phyloP scores from a whole-genome alignment of 805 yeast genomes.

The Saccharomyces eubayanus region DNA sequence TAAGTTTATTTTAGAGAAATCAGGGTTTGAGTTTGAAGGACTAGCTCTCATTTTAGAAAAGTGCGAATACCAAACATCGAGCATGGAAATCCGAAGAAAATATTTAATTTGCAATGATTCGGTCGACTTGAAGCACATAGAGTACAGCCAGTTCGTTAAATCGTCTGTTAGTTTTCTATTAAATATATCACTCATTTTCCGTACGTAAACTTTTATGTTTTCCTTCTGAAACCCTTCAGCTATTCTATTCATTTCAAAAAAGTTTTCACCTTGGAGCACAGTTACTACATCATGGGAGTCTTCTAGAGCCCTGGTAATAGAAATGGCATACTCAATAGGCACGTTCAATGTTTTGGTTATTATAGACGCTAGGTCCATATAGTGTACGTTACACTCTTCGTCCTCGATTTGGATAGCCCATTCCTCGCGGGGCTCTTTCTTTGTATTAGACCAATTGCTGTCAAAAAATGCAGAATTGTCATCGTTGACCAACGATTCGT shows the following conservation, averaged over 20 bases:
- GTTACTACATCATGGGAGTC: constrained; percentile 16
- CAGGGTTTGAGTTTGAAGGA: constrained; percentile 6
- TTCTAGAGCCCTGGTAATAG: constrained; percentile 15
- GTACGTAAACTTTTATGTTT: constrained; percentile 17
- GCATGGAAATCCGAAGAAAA: constrained; percentile 17
- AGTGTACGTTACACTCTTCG: constrained; percentile 19
- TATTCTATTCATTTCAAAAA: constrained; percentile 11
- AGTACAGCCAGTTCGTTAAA: constrained; percentile 19
- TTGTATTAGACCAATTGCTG: constrained; percentile 1
- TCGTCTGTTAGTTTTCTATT: constrained; percentile 20
- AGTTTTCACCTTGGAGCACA: constrained; percentile 15
- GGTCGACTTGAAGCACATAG: constrained; percentile 6
- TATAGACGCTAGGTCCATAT: constrained; percentile 20
- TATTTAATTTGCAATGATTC: constrained; percentile 6
- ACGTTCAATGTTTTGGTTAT: constrained; percentile 17
- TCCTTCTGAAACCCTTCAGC: constrained; percentile 13
- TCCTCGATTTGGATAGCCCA: constrained; percentile 25
- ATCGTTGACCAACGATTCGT: neutral
- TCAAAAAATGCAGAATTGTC: neutral
- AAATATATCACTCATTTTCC: constrained; percentile 19
- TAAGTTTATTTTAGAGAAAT: constrained; percentile 17
- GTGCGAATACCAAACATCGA: constrained; percentile 20
- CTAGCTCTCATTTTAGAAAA: constrained; percentile 9
- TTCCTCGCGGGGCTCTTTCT: constrained; percentile 2
- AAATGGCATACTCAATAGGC: constrained; percentile 21